These are phyloP conservation scores for Isochrysis galbana DNA, from an alignment of 78 protist species.

Conservation along the genomic window DNA sequence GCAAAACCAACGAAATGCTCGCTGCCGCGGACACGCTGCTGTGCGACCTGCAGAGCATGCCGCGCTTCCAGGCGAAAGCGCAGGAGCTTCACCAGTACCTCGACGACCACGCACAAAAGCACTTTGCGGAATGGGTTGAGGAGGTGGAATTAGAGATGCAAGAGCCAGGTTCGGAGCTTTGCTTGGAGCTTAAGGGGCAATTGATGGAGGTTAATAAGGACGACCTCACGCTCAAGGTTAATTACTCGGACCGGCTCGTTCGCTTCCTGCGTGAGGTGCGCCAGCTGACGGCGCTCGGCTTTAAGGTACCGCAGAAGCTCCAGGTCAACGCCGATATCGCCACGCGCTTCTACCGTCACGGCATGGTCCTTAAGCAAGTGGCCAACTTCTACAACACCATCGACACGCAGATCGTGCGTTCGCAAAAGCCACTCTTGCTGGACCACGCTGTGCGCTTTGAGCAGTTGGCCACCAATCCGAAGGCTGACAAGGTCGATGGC, in stretches of 20 bases:
- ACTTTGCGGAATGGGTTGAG: not conserved
- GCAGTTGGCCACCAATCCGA: not conserved
- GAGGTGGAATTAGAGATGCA: not conserved
- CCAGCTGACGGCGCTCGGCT: slow-evolving; percentile 68
- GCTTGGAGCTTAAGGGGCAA: not conserved
- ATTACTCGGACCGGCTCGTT: slow-evolving; percentile 71
- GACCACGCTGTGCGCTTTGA: not conserved
- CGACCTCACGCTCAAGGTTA: slow-evolving; percentile 46
- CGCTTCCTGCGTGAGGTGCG: slow-evolving; percentile 74
- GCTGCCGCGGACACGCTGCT: not conserved
- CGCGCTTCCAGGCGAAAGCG: not conserved
- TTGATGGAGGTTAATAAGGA: slow-evolving; percentile 4
- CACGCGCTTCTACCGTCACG: slow-evolving; percentile 53
- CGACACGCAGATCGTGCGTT: slow-evolving; percentile 58
- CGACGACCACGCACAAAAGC: not conserved
- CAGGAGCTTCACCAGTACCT: not conserved
- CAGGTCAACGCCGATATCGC: slow-evolving; percentile 43
- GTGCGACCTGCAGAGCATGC: slow-evolving; percentile 3
- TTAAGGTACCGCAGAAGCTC: slow-evolving; percentile 40
- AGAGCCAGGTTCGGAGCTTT: not conserved
- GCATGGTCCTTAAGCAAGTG: slow-evolving; percentile 68
- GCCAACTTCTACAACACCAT: slow-evolving; percentile 80
- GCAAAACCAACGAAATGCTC: not conserved
- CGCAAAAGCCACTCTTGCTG: slow-evolving; percentile 66
- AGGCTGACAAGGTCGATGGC: not conserved